Conservation (phyloP, 2,329 filamentous ascomycete species). For the Sporothrix curviconia region DNA sequence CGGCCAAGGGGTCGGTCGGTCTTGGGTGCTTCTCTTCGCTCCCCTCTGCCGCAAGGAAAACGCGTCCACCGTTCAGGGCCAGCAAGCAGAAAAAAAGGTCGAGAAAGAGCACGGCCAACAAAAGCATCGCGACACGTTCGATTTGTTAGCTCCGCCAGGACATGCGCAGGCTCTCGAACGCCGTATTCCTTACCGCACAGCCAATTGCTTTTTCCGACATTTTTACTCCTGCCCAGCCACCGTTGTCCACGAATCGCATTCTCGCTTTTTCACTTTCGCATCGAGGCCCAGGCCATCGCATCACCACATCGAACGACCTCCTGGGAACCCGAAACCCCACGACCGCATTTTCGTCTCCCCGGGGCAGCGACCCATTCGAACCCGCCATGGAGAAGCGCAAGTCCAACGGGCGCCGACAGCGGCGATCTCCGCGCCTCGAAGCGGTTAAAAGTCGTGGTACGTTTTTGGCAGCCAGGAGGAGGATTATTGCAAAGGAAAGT, state of each 20-base stretch:
- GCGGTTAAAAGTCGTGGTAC: conserved; percentile 45
- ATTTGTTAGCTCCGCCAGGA: background rate
- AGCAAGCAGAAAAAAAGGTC: background rate
- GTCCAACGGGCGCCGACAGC: conserved; percentile 32
- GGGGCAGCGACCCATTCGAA: background rate
- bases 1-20: background rate
- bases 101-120: background rate
- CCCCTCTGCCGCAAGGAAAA: conserved; percentile 3
- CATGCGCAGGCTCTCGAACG: background rate
- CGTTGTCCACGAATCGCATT: too few relatives aligned
- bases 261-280: background rate
- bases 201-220: background rate
- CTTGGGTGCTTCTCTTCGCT: background rate
- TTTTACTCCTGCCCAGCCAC: background rate
- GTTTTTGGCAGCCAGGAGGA: conserved; percentile 16
- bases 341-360: background rate
- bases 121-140: background rate
- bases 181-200: background rate
- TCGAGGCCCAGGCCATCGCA: background rate
- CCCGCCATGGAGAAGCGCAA: conserved; percentile 22
- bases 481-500: too few relatives aligned
- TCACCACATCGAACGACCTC: background rate
- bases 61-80: conserved; percentile 2
- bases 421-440: conserved; percentile 49
- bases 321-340: too few relatives aligned